Base-by-base conservation (phyloP, 2,329 filamentous ascomycete species). In the Fusarium torulosum region DNA sequence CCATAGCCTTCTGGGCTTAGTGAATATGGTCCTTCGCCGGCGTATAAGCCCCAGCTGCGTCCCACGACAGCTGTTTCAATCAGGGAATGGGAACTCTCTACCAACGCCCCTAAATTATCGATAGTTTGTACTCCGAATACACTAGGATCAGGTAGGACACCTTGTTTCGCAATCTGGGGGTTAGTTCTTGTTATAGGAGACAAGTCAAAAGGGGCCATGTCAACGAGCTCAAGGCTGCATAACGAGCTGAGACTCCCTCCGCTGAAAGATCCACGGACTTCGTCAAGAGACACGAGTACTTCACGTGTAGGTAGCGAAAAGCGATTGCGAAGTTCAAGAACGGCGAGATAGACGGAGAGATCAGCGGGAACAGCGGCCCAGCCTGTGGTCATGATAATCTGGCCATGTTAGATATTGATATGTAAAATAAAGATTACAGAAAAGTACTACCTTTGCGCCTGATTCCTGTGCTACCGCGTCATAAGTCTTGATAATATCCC, bases 161-260 rank as follows among this genome's bases (percentile, higher is more conserved):
- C 53, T 2, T 19, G 21, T 33, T 60, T 60, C 15, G 29, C 20
- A 15, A 40, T 43, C n/a, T 59, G 17, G 21, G 23, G 11, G 4
- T 44, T 11, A 6, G 43, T 59, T 27, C 57, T 59, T 23, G 20
- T 29, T 7, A 52, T 11, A n/a, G 44, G 44, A 8, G 57, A 60
- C 8, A 59, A 15, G 9, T 38, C 29, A 31, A 60, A 59, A 10
- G 57, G 38, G 25, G 38, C 57, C 19, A 44, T 14, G 2, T 31
- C 38, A 21, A 38, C 15, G 14, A 53, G 53, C 15, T 59, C 47
- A 13, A 65, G 55, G 25, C 52, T 56, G 19, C 66, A 67, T 19
- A 70, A n/a, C 9, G 63, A 67, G 31, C 45, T 67, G 42, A 70
- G 65, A 43, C 66, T 70, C 1, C 67, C 67, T 14, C 67, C 66